Conservation (phyloP, 169 alveolate species). For the Cystoisospora suis region DNA sequence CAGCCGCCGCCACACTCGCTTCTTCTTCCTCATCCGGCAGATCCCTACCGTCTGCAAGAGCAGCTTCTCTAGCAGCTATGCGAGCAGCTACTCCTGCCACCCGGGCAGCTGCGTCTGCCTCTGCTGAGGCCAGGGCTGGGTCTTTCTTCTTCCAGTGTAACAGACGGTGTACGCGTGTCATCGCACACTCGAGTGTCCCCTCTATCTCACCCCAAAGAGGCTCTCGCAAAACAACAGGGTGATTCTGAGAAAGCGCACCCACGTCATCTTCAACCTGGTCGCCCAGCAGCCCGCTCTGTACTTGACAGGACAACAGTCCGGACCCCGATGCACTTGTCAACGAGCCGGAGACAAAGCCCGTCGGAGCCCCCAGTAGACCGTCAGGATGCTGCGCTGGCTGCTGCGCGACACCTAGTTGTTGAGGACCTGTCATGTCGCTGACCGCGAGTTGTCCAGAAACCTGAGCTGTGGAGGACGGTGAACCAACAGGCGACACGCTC, state of each 20-base stretch:
- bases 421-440: not conserved
- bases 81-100: not conserved
- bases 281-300: not conserved
- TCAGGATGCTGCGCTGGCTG: constrained; percentile 27
- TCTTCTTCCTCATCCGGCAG: constrained; percentile 5
- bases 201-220: constrained; percentile 14
- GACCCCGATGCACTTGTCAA: not conserved
- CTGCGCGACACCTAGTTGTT: not conserved
- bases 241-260: not conserved
- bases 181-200: constrained; percentile 30
- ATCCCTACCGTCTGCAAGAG: not conserved
- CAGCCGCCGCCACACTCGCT: not conserved
- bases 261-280: not conserved
- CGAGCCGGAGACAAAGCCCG: not conserved
- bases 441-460: too few relatives aligned
- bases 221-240: constrained; percentile 8
- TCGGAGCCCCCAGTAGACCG: not conserved
- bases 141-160: constrained; percentile 10
- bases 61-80: not conserved
- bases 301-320: not conserved
- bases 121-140: not conserved
- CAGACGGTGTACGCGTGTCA: constrained; percentile 8
- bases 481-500: too few relatives aligned
- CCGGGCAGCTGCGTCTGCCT: not conserved
- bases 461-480: too few relatives aligned